These are phyloP conservation scores for Pyrenula massariospora DNA, from an alignment of 495 filamentous ascomycete genomes.

Conservation along the genomic window DNA sequence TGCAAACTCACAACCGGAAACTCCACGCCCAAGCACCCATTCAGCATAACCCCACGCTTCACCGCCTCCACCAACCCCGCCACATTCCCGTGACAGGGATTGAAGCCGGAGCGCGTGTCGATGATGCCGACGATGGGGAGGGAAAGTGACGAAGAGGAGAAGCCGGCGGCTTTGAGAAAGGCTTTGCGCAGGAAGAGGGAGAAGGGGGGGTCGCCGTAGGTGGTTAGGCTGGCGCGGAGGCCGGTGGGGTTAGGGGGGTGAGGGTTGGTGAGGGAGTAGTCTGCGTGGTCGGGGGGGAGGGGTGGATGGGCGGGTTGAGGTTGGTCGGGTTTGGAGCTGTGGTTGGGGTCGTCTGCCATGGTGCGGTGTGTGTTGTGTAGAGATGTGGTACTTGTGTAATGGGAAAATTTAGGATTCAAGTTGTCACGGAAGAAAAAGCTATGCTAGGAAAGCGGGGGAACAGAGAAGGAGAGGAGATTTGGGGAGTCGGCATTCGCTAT, in stretches of 20 bases:
- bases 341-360: too few relatives aligned
- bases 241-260: slow-evolving; percentile 13
- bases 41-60: slow-evolving; percentile 49
- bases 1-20: slow-evolving; percentile 58
- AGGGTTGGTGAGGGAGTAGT: background rate
- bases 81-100: slow-evolving; percentile 57
- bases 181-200: slow-evolving; percentile 58
- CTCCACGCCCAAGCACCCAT: slow-evolving; percentile 49
- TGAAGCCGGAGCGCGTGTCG: slow-evolving; percentile 55
- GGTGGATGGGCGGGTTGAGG: too few relatives aligned
- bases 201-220: slow-evolving; percentile 62
- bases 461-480: too few relatives aligned
- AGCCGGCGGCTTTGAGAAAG: slow-evolving; percentile 60
- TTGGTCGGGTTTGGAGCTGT: too few relatives aligned
- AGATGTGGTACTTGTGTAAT: too few relatives aligned
- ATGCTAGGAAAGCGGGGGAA: too few relatives aligned
- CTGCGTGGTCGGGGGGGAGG: background rate
- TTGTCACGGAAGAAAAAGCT: too few relatives aligned
- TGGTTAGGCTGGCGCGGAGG: slow-evolving; percentile 46
- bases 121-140: slow-evolving; percentile 55
- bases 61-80: slow-evolving; percentile 56
- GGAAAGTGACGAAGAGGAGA: slow-evolving; percentile 53
- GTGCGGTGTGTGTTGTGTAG: too few relatives aligned
- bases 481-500: too few relatives aligned
- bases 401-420: too few relatives aligned